These are phyloP conservation scores for Globisporangium apiculatum DNA, from an alignment of 352 stramenopile species.

Conservation along the genomic window DNA sequence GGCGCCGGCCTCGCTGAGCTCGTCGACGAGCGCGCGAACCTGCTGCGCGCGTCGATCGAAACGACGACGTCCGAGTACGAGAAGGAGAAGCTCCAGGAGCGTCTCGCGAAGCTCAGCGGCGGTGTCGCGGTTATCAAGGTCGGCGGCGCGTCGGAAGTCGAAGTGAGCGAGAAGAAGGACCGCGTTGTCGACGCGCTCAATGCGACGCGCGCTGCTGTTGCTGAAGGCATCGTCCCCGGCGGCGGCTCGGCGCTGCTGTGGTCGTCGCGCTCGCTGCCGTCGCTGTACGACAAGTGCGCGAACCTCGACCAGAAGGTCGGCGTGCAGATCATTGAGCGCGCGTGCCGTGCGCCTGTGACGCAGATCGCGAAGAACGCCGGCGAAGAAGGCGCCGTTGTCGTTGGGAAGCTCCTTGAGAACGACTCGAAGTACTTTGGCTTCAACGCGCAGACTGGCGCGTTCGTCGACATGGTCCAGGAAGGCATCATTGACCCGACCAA, in stretches of 20 bases:
- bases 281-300: conserved; percentile 78
- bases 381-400: conserved; percentile 97
- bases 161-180: conserved; percentile 99
- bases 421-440: conserved; percentile 92
- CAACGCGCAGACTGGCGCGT: conserved; percentile 96
- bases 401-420: conserved; percentile 98
- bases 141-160: conserved; percentile 96
- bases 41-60: conserved; percentile 95
- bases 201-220: conserved; percentile 97
- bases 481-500: conserved; percentile 99
- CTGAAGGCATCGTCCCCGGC: conserved; percentile 98
- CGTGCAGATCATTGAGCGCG: conserved; percentile 95
- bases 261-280: conserved; percentile 90
- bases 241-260: conserved; percentile 97
- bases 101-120: conserved; percentile 98
- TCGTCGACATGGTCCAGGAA: conserved; percentile 97
- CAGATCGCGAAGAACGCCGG: conserved; percentile 99
- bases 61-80: conserved; percentile 98
- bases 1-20: conserved; percentile 88
- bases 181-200: conserved; percentile 99
- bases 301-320: conserved; percentile 99
- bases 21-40: conserved; percentile 95
- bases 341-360: conserved; percentile 91
- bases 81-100: conserved; percentile 99
- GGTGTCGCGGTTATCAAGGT: conserved; percentile 99